Evolutionary conservation across 2,329 filamentous ascomycete species (phyloP), one percentile per base, ranked within the genome.

Genomic region (Trichophyton simii): DNA sequence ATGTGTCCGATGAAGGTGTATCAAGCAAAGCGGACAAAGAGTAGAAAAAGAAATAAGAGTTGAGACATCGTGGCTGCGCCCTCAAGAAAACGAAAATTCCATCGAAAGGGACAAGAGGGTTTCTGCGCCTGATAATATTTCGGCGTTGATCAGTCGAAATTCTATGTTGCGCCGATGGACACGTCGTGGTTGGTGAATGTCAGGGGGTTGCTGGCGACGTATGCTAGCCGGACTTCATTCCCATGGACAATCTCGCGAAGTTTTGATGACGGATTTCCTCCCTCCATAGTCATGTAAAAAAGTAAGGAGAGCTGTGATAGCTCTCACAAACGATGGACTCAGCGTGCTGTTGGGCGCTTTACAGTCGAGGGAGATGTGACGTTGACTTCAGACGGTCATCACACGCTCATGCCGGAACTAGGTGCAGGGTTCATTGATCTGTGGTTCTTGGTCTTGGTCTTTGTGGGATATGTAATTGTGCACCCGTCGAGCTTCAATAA

Each of bases 401-500:
- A 50, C 58, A 34, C 20, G 42, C 7, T 59, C 38, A 59, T 34
- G 46, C 50, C 58, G 58, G 50, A 25, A 44, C 42, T 59, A 59
- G 58, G 58, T 50, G 58, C 57, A 22, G 18, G 36, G 41, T 18
- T 42, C 34, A 11, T 36, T 36, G 34, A 36, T 11, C 34, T 38
- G 34, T 38, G 34, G 34, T 38, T 38, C 7, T 48, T 48, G 58
- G 44, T 50, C 48, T 59, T 25, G 41, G 41, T 11, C 31, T 48
- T 36, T 38, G 34, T 42, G 28, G 28, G 42, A 48, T 44, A 38
- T 59, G 44, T 22, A 58, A 61, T 38, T 57, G 41, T 65, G 63
- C 61, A 66, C 60, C 60, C 50, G 57, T 50, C 58, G 44, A 64
- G 46, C 50, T 55, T 64, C 63, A 64, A 62, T 44, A 63, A 63